phyloP scores from a whole-genome alignment of 345 rosid species.

The Bruguiera sexangula region DNA sequence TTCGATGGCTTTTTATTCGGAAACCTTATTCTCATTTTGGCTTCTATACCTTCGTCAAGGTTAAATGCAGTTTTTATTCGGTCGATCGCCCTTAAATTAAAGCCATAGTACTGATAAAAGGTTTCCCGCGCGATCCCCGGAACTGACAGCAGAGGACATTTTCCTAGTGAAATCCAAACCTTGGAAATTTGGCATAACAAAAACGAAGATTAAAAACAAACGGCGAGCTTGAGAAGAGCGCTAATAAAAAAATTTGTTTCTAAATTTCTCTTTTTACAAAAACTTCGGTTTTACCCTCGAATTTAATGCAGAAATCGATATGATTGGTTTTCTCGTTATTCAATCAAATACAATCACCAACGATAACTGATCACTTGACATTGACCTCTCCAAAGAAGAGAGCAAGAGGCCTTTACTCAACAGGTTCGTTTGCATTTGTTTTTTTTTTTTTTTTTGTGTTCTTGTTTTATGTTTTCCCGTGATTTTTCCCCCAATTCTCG shows the following conservation, averaged over 20 bases:
- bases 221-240: constrained; percentile 44
- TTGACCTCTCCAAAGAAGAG: constrained; percentile 69
- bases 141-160: too few species aligned
- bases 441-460: neutral
- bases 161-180: too few species aligned
- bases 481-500: neutral
- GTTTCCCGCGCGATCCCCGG: neutral
- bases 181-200: too few species aligned
- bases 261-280: constrained; percentile 12
- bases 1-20: neutral
- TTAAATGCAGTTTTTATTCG: too few species aligned
- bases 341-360: constrained; percentile 38
- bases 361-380: constrained; percentile 29
- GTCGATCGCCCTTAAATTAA: too few species aligned
- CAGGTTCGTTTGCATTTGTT: constrained; percentile 31
- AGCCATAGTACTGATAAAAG: too few species aligned
- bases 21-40: neutral
- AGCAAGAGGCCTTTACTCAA: constrained; percentile 63
- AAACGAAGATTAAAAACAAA: neutral
- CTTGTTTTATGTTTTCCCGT: neutral
- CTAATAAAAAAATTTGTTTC: constrained; percentile 13
- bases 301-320: constrained; percentile 5
- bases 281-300: neutral
- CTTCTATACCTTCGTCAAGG: too few species aligned
- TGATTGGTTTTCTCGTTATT: constrained; percentile 43